phyloP scores from a whole-genome alignment of 2,329 filamentous ascomycete genomes.

The Aspergillus versicolor region DNA sequence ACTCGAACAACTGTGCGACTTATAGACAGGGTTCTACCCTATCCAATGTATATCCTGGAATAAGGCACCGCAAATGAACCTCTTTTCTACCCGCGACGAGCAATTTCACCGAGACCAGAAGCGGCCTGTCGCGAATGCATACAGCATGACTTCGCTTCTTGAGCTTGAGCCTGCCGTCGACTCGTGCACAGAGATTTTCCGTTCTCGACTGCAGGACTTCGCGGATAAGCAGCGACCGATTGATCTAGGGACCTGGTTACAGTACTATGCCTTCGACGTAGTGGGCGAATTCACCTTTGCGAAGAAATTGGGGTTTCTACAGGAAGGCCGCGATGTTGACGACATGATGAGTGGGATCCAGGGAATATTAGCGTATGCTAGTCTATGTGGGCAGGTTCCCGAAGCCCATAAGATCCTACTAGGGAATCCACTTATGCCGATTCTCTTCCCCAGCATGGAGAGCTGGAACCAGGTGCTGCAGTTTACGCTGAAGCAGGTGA shows the following conservation, averaged over 20 bases:
- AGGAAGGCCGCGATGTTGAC: constrained; percentile 72
- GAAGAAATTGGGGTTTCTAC: constrained; percentile 72
- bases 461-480: constrained; percentile 7
- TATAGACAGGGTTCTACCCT: constrained; percentile 1
- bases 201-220: constrained; percentile 15
- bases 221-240: not conserved
- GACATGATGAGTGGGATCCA: constrained; percentile 66
- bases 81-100: constrained; percentile 35
- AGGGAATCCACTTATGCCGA: constrained; percentile 8
- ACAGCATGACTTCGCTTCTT: constrained; percentile 16
- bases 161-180: constrained; percentile 16
- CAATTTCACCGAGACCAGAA: constrained; percentile 24
- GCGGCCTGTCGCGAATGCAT: constrained; percentile 14
- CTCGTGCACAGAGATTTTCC: not conserved
- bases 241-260: constrained; percentile 57
- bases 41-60: constrained; percentile 3
- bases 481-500: constrained; percentile 5
- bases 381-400: constrained; percentile 65
- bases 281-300: constrained; percentile 76
- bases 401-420: constrained; percentile 59
- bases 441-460: constrained; percentile 1
- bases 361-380: constrained; percentile 18
- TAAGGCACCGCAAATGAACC: constrained; percentile 1
- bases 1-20: not conserved
- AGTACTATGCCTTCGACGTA: constrained; percentile 79